A percentile compares a stretch with the other conserved stretches of the same genome.
Evolutionary conservation across 2,329 filamentous ascomycete genomes (phyloP).

Genomic region (Fusarium torulosum): DNA sequence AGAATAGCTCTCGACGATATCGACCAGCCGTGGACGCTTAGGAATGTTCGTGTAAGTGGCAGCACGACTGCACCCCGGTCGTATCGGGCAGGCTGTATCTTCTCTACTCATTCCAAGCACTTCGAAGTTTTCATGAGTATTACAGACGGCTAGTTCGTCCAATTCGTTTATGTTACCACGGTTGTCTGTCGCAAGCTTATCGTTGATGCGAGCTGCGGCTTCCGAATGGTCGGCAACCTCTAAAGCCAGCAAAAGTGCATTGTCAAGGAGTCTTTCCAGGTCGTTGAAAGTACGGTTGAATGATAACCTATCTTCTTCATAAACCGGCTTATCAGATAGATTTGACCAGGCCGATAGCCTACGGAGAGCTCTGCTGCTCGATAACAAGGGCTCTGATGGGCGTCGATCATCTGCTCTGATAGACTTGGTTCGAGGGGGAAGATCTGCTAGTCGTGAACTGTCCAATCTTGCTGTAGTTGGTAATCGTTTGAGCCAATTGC

Average conservation of each 20-base stretch:
- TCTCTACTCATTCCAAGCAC: slow-evolving; percentile 18
- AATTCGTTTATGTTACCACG: slow-evolving; percentile 15
- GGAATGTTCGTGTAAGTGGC: slow-evolving; percentile 43
- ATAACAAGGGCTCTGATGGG: slow-evolving; percentile 43
- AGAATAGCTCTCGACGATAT: slow-evolving; percentile 48
- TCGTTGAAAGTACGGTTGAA: slow-evolving; percentile 57
- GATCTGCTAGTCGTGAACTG: slow-evolving; percentile 48
- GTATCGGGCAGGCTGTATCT: slow-evolving; percentile 1
- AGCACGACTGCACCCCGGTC: slow-evolving; percentile 44
- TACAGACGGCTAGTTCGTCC: background rate
- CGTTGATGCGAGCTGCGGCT: slow-evolving; percentile 14
- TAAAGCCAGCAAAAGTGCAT: slow-evolving; percentile 60
- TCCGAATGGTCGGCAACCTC: slow-evolving; percentile 54
- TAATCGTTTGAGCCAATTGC: slow-evolving; percentile 52
- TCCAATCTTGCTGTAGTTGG: slow-evolving; percentile 47
- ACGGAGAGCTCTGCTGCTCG: slow-evolving; percentile 33
- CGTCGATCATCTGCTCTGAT: slow-evolving; percentile 31
- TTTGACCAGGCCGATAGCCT: slow-evolving; percentile 33
- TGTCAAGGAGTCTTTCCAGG: slow-evolving; percentile 61
- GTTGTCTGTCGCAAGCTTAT: slow-evolving; percentile 28
- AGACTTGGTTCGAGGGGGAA: slow-evolving; percentile 33
- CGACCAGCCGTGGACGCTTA: slow-evolving; percentile 44
- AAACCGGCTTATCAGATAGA: slow-evolving; percentile 39
- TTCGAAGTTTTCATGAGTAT: slow-evolving; percentile 20
- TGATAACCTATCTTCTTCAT: slow-evolving; percentile 43